These are phyloP conservation scores for Arabidopsis lyrata DNA, from an alignment of 441 rosid species.

Conservation along the genomic window DNA sequence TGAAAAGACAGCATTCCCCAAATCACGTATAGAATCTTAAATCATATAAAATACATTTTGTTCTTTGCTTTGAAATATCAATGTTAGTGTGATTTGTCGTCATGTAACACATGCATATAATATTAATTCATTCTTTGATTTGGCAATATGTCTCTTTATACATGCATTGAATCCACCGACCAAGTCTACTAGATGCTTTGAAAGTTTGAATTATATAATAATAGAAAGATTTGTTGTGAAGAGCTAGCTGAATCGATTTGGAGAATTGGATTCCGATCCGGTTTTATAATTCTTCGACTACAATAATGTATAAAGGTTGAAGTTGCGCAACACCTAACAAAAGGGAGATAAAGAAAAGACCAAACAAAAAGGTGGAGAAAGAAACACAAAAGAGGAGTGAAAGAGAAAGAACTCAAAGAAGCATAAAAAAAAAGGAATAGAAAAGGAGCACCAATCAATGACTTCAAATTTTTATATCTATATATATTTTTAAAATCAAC, in stretches of 20 bases:
- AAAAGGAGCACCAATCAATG: constrained; percentile 24
- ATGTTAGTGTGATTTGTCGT: constrained; percentile 31
- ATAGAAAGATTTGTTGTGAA: constrained; percentile 9
- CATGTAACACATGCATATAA: constrained; percentile 24
- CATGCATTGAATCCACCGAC: constrained; percentile 38
- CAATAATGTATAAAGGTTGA: constrained; percentile 27
- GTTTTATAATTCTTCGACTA: not conserved
- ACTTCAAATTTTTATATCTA: not conserved
- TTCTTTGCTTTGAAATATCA: not conserved
- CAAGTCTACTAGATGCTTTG: constrained; percentile 3
- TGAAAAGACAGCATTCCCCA: constrained; percentile 3
- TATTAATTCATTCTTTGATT: constrained; percentile 12
- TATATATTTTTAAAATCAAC: too few species aligned
- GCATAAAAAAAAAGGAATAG: not conserved
- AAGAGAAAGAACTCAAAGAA: constrained; percentile 12
- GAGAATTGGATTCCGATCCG: constrained; percentile 19
- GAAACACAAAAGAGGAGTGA: constrained; percentile 16
- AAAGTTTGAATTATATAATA: not conserved
- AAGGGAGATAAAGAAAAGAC: not conserved
- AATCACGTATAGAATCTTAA: constrained; percentile 17
- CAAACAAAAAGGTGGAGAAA: not conserved
- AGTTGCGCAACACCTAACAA: constrained; percentile 12
- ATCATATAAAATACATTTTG: constrained; percentile 5
- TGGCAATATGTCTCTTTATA: constrained; percentile 29
- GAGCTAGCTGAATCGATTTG: constrained; percentile 30